Evolutionary conservation across 2,329 filamentous ascomycete species (phyloP).

Genomic region (Fusarium odoratissimum): DNA sequence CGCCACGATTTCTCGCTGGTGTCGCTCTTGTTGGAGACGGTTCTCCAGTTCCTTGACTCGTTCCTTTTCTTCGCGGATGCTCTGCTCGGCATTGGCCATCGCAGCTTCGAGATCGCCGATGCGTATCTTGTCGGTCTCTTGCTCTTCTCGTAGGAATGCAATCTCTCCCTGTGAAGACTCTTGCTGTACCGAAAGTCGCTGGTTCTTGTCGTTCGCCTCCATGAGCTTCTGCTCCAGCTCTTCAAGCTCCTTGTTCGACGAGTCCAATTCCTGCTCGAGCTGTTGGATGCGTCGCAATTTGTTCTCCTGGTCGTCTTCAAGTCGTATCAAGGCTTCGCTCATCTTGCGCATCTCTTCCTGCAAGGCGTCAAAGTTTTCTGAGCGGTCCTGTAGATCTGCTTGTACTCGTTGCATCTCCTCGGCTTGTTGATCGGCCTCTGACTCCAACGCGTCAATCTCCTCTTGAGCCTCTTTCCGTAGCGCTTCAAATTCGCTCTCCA

Average conservation of each 20-base stretch:
- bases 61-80: conserved; percentile 86
- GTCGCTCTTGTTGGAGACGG: conserved; percentile 81
- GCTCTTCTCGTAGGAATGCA: conserved; percentile 93
- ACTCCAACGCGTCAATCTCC: conserved; percentile 74
- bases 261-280: conserved; percentile 83
- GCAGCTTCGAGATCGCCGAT: conserved; percentile 93
- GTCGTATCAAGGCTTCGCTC: conserved; percentile 83
- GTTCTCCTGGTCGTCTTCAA: conserved; percentile 89
- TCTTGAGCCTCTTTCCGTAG: conserved; percentile 73
- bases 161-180: conserved; percentile 95
- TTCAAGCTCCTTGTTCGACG: conserved; percentile 88
- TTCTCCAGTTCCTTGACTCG: conserved; percentile 77
- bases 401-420: conserved; percentile 77
- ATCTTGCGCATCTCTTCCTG: conserved; percentile 94
- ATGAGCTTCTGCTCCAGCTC: conserved; percentile 84
- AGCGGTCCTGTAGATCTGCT: conserved; percentile 77
- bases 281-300: conserved; percentile 83
- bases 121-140: conserved; percentile 97
- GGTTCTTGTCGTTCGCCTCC: conserved; percentile 88
- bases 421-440: conserved; percentile 77
- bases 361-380: conserved; percentile 90
- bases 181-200: conserved; percentile 88
- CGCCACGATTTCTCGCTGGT: conserved; percentile 87
- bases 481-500: conserved; percentile 71
- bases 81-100: conserved; percentile 81